Percentiles rank a stretch among this genome's conserved stretches.
phyloP scores from a whole-genome alignment of 768 basidiomycete species.

The Astraeus odoratus region DNA sequence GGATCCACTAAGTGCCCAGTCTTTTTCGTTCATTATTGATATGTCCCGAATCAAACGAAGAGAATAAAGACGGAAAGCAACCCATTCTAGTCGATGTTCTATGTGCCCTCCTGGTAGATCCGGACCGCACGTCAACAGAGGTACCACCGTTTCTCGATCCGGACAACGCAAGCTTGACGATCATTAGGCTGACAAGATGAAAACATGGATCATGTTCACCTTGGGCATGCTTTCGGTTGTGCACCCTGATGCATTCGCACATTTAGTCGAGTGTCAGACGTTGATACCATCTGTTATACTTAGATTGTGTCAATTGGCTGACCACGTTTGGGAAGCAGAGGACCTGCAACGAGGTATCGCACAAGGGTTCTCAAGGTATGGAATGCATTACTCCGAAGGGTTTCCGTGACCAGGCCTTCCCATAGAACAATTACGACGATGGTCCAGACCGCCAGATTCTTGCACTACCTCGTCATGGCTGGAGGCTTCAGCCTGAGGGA shows the following conservation, averaged over 20 bases:
- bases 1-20: conserved; percentile 31
- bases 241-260: conserved; percentile 31
- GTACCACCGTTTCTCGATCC: conserved; percentile 23
- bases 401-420: conserved; percentile 1
- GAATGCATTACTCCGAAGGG: neutral
- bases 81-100: conserved; percentile 38
- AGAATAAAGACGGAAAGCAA: conserved; percentile 14
- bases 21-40: conserved; percentile 40
- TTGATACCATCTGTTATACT: conserved; percentile 61
- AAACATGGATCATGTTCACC: conserved; percentile 32
- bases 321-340: conserved; percentile 63
- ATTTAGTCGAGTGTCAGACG: conserved; percentile 41
- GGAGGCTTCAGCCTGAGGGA: conserved; percentile 47
- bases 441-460: conserved; percentile 47
- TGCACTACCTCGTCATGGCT: conserved; percentile 57
- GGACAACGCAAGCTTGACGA: neutral
- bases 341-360: conserved; percentile 33
- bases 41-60: conserved; percentile 21
- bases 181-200: conserved; percentile 30
- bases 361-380: conserved; percentile 22
- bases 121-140: conserved; percentile 32
- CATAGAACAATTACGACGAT: conserved; percentile 45
- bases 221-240: conserved; percentile 33
- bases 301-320: conserved; percentile 45
- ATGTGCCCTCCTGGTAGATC: conserved; percentile 43